Conservation (phyloP, 768 basidiomycete species). For the Pleurotus salmoneostramineus region DNA sequence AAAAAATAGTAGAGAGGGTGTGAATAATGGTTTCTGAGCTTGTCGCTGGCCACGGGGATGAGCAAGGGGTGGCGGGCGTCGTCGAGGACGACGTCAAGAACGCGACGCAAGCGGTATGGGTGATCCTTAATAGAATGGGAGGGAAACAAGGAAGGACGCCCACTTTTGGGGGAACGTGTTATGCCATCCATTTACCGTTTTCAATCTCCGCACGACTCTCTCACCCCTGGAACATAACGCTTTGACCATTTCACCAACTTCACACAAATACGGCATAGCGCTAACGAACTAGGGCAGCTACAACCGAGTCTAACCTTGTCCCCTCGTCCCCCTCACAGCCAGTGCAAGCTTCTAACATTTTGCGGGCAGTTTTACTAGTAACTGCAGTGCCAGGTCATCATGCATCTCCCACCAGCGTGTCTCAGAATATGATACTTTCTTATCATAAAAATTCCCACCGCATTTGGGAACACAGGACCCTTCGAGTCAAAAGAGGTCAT, state of each 20-base stretch:
- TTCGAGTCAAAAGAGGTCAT: neutral
- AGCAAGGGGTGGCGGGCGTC: constrained; percentile 2
- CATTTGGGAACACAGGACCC: neutral
- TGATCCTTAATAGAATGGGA: constrained; percentile 9
- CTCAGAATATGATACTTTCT: neutral
- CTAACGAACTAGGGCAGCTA: neutral
- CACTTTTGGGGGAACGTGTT: constrained; percentile 7
- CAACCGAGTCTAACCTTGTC: no score
- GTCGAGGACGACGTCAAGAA: neutral
- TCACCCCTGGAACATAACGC: constrained; percentile 5
- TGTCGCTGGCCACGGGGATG: constrained; percentile 1
- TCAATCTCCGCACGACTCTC: constrained; percentile 1
- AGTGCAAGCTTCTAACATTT: no score
- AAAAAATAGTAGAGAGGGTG: constrained; percentile 23
- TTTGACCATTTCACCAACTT: constrained; percentile 9
- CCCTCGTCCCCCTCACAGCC: no score
- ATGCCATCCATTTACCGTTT: constrained; percentile 2
- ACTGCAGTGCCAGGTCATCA: constrained; percentile 3
- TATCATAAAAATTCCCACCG: neutral
- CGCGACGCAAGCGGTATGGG: constrained; percentile 3
- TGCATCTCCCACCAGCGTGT: neutral
- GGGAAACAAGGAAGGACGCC: constrained; percentile 9
- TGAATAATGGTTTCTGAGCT: neutral
- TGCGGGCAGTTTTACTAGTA: neutral
- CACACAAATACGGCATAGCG: constrained; percentile 3